phyloP scores from a whole-genome alignment of 2,329 filamentous ascomycete genomes.

The Fusarium sp. region DNA sequence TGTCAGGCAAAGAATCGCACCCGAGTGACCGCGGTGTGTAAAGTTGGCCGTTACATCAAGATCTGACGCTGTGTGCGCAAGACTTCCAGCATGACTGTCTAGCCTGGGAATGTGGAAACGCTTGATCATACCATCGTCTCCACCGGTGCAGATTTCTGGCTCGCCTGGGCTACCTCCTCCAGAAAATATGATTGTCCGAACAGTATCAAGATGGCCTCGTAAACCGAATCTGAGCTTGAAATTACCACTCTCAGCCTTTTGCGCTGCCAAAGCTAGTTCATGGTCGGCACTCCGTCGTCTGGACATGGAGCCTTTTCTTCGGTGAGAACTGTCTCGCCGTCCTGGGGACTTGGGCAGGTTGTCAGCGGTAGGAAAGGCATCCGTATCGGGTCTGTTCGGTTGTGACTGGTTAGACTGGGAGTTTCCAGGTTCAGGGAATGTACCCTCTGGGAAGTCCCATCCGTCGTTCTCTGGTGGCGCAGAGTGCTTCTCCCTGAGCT shows the following conservation, averaged over 20 bases:
- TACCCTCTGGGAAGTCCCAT: conserved; percentile 92
- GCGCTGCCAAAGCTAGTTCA: conserved; percentile 64
- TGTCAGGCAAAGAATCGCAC: conserved; percentile 86
- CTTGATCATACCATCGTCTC: conserved; percentile 96
- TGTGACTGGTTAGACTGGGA: conserved; percentile 61
- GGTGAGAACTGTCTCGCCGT: conserved; percentile 74
- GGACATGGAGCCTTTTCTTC: conserved; percentile 84
- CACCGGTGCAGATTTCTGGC: conserved; percentile 95
- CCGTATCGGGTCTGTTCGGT: conserved; percentile 81
- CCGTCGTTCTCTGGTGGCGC: conserved; percentile 72
- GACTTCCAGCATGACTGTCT: conserved; percentile 62
- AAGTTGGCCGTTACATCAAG: conserved; percentile 94
- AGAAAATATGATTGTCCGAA: conserved; percentile 95
- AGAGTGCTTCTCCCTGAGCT: conserved; percentile 61
- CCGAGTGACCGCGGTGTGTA: conserved; percentile 93
- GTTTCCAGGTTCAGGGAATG: conserved; percentile 68
- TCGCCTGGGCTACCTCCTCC: conserved; percentile 95
- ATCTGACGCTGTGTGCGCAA: conserved; percentile 73
- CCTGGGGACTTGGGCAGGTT: conserved; percentile 84
- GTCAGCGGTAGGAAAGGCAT: conserved; percentile 86
- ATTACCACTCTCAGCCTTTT: conserved; percentile 76
- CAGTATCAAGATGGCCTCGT: conserved; percentile 91
- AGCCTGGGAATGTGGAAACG: conserved; percentile 94
- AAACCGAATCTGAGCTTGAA: conserved; percentile 96
- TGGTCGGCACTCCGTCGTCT: conserved; percentile 78